phyloP scores from a whole-genome alignment of 805 yeast species.

The Scheffersomyces ergatensis region DNA sequence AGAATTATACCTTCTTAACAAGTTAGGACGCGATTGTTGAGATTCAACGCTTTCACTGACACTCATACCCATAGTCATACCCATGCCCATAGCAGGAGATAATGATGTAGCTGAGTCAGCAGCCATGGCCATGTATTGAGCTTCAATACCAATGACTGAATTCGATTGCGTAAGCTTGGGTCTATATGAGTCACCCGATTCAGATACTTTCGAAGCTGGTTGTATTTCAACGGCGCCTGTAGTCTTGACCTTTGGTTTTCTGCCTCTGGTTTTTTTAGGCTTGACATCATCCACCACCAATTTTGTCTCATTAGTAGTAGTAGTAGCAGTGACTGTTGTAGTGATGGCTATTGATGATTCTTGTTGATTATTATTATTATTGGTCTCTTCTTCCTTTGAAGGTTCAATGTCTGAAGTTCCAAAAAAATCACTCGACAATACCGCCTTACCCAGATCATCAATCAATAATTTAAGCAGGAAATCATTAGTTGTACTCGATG shows the following conservation, averaged over 20 bases:
- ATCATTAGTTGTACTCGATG: slow-evolving; percentile 8
- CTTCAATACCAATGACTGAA: slow-evolving; percentile 27
- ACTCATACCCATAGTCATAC: too few species aligned
- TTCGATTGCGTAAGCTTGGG: slow-evolving; percentile 23
- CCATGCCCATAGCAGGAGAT: not conserved
- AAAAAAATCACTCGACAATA: slow-evolving; percentile 24
- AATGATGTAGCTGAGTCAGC: not conserved
- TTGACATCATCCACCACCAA: not conserved
- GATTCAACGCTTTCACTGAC: not conserved
- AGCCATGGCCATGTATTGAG: not conserved
- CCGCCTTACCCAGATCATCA: slow-evolving; percentile 42
- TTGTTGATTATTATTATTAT: too few species aligned
- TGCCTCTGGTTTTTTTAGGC: not conserved
- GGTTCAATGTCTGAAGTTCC: not conserved
- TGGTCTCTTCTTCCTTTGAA: not conserved
- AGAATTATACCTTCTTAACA: slow-evolving; percentile 22
- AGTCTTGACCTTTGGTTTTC: not conserved
- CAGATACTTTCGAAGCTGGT: not conserved
- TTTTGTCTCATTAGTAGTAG: too few species aligned
- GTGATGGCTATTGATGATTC: too few species aligned
- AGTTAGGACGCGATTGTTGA: slow-evolving; percentile 4
- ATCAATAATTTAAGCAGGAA: slow-evolving; percentile 35
- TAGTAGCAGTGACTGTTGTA: too few species aligned
- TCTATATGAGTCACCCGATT: slow-evolving; percentile 1
- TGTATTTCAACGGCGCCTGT: not conserved